phyloP scores from a whole-genome alignment of 176 grass and related monocot genomes.

The Aegilops tauschii region DNA sequence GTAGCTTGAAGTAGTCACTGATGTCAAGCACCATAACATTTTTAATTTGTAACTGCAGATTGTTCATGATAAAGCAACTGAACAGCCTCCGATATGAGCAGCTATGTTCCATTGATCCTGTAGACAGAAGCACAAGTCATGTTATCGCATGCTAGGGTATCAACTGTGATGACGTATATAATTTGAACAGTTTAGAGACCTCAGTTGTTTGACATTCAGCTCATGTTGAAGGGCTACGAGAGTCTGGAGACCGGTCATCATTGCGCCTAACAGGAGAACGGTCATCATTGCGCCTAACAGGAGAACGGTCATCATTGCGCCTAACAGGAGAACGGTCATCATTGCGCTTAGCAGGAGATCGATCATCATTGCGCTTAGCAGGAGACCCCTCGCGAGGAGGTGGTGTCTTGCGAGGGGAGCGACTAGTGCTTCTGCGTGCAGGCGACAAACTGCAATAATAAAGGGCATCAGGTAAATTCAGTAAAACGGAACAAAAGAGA shows the following conservation, averaged over 20 bases:
- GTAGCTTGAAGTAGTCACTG: constrained; percentile 30
- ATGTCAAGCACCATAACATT: background rate
- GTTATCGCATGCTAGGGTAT: background rate
- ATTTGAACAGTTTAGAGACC: constrained; percentile 9
- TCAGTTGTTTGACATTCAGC: constrained; percentile 16
- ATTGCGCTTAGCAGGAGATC: constrained; percentile 26
- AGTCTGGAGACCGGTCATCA: constrained; percentile 24
- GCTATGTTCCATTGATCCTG: constrained; percentile 17
- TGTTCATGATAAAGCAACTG: background rate
- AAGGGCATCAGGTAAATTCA: background rate
- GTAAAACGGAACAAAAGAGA: background rate
- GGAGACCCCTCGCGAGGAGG: constrained; percentile 44
- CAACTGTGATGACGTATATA: background rate
- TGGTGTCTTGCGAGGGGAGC: constrained; percentile 35
- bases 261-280: constrained; percentile 23
- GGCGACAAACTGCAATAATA: constrained; percentile 53
- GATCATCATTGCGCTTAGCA: constrained; percentile 22
- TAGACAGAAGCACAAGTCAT: background rate
- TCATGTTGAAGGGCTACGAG: constrained; percentile 47
- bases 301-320: constrained; percentile 6
- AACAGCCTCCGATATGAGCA: background rate
- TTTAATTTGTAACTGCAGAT: background rate
- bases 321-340: constrained; percentile 27
- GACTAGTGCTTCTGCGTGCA: constrained; percentile 49
- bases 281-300: constrained; percentile 21